A percentile compares a stretch with the other conserved stretches of the same genome.
Conservation (phyloP, 1,284 basidiomycete genomes). For the Trametes versicolor region DNA sequence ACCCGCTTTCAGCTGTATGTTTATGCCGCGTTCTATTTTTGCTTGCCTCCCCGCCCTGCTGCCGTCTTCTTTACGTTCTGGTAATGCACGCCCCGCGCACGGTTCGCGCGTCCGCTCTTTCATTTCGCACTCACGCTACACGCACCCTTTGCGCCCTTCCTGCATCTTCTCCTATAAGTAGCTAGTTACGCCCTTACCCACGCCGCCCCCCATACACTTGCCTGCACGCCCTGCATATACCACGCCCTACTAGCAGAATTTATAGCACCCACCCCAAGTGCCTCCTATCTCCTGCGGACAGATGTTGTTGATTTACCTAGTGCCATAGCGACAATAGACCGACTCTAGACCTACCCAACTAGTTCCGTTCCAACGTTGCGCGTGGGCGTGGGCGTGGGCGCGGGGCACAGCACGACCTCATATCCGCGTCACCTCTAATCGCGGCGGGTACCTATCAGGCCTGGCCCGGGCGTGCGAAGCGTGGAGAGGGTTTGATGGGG, state of each 20-base stretch:
- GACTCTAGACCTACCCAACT: background rate
- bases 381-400: background rate
- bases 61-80: conserved; percentile 1
- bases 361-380: background rate
- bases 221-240: conserved; percentile 8
- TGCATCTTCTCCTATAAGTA: background rate
- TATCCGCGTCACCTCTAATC: conserved; percentile 10
- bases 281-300: background rate
- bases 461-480: background rate
- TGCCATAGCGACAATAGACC: conserved; percentile 6
- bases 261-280: background rate
- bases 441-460: background rate
- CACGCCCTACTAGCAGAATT: background rate
- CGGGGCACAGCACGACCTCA: conserved; percentile 18
- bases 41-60: background rate
- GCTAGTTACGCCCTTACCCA: background rate
- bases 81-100: conserved; percentile 1
- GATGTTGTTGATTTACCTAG: background rate
- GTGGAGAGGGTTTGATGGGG: conserved; percentile 11
- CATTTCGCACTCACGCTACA: conserved; percentile 4
- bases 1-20: conserved; percentile 15
- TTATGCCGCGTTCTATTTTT: conserved; percentile 16
- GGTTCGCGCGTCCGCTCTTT: conserved; percentile 7
- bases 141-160: background rate
- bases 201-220: background rate